Conservation (phyloP, 345 rosid genomes). For the Alliaria petiolata region DNA sequence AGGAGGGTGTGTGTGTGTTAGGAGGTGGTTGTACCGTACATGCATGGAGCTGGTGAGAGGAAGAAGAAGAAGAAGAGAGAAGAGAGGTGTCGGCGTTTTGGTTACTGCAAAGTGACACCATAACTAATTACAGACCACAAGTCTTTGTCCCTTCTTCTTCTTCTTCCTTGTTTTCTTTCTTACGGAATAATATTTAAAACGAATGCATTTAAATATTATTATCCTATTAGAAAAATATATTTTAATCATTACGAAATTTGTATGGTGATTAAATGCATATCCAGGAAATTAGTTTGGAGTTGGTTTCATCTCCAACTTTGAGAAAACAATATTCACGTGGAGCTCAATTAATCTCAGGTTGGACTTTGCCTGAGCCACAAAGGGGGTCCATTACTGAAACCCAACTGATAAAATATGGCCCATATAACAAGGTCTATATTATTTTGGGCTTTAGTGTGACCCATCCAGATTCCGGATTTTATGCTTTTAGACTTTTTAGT, state of each 20-base stretch:
- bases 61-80: background rate
- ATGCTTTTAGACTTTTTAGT: too few species aligned
- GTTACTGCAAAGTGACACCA: conserved; percentile 48
- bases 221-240: too few species aligned
- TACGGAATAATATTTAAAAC: background rate
- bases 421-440: background rate
- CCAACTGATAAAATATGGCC: background rate
- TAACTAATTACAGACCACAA: conserved; percentile 67
- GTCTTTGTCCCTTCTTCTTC: conserved; percentile 78
- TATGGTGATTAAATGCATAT: background rate
- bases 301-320: background rate
- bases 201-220: background rate
- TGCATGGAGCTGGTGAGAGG: conserved; percentile 40
- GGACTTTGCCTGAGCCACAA: background rate
- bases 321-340: background rate
- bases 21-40: conserved; percentile 38
- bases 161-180: background rate
- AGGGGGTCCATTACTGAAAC: background rate
- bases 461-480: background rate
- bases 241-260: too few species aligned
- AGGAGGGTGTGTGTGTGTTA: background rate
- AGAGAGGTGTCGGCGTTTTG: conserved; percentile 26
- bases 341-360: background rate
- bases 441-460: conserved; percentile 3
- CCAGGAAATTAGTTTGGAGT: background rate